Conservation (phyloP, 108 stramenopile genomes). For the Nitzschia putrida region DNA sequence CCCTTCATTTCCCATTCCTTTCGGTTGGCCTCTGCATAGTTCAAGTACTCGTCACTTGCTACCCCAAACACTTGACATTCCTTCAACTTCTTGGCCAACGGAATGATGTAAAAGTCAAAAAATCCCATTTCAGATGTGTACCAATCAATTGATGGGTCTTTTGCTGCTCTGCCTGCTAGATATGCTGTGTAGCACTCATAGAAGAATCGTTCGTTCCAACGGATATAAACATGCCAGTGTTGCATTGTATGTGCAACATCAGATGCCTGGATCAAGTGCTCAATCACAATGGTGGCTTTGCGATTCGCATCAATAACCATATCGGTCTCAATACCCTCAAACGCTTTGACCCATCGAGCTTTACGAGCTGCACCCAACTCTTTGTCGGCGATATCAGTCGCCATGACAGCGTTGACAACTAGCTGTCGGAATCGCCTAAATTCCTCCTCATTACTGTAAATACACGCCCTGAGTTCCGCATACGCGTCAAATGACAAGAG, state of each 20-base stretch:
- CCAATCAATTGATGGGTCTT: constrained; percentile 27
- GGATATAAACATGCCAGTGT: constrained; percentile 38
- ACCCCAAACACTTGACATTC: constrained; percentile 40
- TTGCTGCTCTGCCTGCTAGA: constrained; percentile 23
- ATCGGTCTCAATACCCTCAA: neutral
- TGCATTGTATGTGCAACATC: constrained; percentile 55
- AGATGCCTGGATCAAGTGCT: constrained; percentile 44
- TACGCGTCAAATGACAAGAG: neutral
- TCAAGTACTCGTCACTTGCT: constrained; percentile 25
- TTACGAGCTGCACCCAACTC: constrained; percentile 1
- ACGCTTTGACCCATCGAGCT: neutral
- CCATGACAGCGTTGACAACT: constrained; percentile 30
- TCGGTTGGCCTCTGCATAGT: constrained; percentile 27
- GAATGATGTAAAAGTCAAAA: constrained; percentile 41
- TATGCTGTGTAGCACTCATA: constrained; percentile 32
- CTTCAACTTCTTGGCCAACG: constrained; percentile 40
- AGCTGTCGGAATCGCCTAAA: constrained; percentile 33
- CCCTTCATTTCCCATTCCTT: constrained; percentile 7
- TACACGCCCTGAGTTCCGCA: constrained; percentile 7
- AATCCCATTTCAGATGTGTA: constrained; percentile 37
- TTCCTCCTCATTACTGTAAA: constrained; percentile 17
- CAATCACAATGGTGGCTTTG: constrained; percentile 36
- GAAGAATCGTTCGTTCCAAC: constrained; percentile 45
- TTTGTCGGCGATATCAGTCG: constrained; percentile 34
- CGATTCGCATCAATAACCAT: constrained; percentile 2